phyloP scores from a whole-genome alignment of 2,329 filamentous ascomycete genomes.

The Fusarium sp. region DNA sequence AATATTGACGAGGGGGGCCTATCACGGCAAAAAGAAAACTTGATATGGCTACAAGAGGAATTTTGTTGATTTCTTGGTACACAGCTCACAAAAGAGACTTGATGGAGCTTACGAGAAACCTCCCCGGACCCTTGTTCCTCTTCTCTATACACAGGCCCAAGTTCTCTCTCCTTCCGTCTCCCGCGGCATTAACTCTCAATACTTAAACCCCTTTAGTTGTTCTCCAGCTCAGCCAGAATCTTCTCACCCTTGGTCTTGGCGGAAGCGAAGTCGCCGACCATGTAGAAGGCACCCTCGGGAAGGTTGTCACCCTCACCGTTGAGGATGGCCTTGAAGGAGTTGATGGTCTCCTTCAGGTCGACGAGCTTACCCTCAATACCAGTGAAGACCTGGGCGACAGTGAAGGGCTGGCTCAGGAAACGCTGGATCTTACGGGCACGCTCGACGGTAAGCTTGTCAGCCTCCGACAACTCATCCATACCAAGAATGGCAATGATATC shows the following conservation, averaged over 20 bases:
- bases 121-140: constrained; percentile 66
- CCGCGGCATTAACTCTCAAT: constrained; percentile 54
- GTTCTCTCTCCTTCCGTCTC: constrained; percentile 51
- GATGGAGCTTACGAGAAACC: constrained; percentile 69
- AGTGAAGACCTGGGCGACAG: constrained; percentile 87
- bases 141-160: constrained; percentile 71
- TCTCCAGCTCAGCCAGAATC: constrained; percentile 96
- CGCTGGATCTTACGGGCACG: constrained; percentile 99
- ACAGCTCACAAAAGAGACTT: constrained; percentile 74
- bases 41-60: constrained; percentile 61
- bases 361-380: constrained; percentile 97
- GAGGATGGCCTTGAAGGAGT: constrained; percentile 97
- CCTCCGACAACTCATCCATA: constrained; percentile 99
- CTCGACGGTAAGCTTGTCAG: constrained; percentile 99
- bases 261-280: constrained; percentile 96
- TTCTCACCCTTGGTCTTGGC: constrained; percentile 98
- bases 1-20: too few relatives aligned
- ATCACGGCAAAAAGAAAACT: constrained; percentile 47
- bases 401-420: constrained; percentile 99
- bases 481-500: constrained; percentile 99
- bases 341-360: constrained; percentile 98
- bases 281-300: constrained; percentile 96
- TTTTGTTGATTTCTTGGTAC: constrained; percentile 71
- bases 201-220: constrained; percentile 62
- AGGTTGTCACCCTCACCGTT: constrained; percentile 95